phyloP scores from a whole-genome alignment of 352 stramenopile genomes.

The Phytophthora idaei region DNA sequence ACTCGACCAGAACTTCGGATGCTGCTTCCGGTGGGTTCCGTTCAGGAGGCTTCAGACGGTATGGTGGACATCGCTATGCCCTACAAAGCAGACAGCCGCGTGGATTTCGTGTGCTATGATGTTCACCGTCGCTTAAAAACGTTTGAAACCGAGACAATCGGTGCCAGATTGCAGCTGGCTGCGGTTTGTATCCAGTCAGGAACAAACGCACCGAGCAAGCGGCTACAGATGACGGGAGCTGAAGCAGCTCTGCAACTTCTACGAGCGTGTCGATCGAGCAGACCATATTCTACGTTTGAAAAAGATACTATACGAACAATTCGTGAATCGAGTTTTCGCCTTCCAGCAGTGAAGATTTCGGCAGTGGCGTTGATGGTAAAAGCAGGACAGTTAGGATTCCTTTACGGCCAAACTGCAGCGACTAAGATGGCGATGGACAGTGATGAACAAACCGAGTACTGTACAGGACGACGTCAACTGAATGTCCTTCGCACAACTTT shows the following conservation, averaged over 20 bases:
- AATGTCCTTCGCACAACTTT: constrained; percentile 33
- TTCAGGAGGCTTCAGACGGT: constrained; percentile 11
- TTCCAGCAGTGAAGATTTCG: constrained; percentile 48
- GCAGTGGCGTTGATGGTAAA: constrained; percentile 32
- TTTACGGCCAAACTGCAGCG: constrained; percentile 20
- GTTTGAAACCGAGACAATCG: constrained; percentile 37
- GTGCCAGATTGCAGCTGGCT: constrained; percentile 44
- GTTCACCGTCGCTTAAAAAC: constrained; percentile 36
- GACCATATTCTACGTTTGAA: constrained; percentile 39
- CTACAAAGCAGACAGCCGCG: not conserved
- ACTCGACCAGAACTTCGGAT: constrained; percentile 31
- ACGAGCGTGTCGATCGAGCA: constrained; percentile 40
- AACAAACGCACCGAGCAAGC: constrained; percentile 30
- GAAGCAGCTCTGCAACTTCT: constrained; percentile 54
- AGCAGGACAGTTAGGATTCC: constrained; percentile 37
- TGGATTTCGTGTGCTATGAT: constrained; percentile 39
- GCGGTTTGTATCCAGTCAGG: constrained; percentile 38
- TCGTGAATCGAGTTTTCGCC: constrained; percentile 37
- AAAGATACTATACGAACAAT: constrained; percentile 30
- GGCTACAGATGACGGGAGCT: constrained; percentile 48
- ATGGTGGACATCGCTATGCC: constrained; percentile 35
- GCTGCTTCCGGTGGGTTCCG: constrained; percentile 40
- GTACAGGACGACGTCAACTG: constrained; percentile 11
- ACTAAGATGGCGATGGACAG: constrained; percentile 2
- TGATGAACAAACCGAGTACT: constrained; percentile 30